Evolutionary conservation across 2,329 filamentous ascomycete genomes (phyloP), one percentile per base, ranked within the genome.

Genomic region (Scedosporium minutisporum): DNA sequence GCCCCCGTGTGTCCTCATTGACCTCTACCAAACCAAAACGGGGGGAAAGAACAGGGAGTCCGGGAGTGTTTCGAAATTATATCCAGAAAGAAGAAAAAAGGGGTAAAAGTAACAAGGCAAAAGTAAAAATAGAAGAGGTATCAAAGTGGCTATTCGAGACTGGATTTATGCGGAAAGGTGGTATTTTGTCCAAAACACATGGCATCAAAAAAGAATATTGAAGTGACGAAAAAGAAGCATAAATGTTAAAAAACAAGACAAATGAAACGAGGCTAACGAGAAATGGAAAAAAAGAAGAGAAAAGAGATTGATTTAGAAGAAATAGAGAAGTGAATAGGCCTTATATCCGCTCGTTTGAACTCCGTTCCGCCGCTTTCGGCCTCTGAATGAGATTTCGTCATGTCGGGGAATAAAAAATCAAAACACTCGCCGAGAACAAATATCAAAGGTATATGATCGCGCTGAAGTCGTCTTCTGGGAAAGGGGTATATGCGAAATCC

Each of bases 141-240:
- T 57, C 18, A 51, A 48, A 25, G 25, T 58, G 18, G 44, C 9
- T n/a, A 48, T 48, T 48, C 44, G 44, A 48, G 44, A 48, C 44
- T 48, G 44, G 44, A 21, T 48, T 48, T 48, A 21, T 48, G 44
- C 44, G 44, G 44, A n/a, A 48, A 48, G 44, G 44, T 48, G 44
- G 44, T 48, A 48, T 48, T 48, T 48, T 48, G 18, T 48, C 16
- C 44, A 48, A 48, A 41, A 18, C 44, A 48, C 44, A 48, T 48
- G 44, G 44, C 44, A 48, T 48, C 44, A 48, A 48, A 60, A 60
- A 63, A 33, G 63, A 64, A 63, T 57, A 60, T 51, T 46, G 33
- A 41, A 48, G 55, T 23, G 60, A 53, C 41, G 61, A 60, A 48
- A 48, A 18, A 48, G 4, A 48, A 48, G 44, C 44, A 48, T 18